Conservation (phyloP, 768 basidiomycete species). For the Pisolithus tinctorius region DNA sequence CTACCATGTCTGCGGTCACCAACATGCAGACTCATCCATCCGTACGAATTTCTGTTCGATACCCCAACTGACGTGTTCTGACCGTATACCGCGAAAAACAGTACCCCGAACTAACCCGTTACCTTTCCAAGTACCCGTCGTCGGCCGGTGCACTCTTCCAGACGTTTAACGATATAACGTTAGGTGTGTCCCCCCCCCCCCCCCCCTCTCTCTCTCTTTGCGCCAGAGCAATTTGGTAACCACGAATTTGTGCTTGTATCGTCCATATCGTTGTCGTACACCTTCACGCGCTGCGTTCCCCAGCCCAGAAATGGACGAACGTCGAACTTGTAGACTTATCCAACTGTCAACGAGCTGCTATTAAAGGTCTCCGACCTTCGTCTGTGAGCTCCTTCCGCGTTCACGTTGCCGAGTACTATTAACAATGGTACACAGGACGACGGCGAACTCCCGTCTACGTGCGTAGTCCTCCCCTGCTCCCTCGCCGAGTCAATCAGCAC, state of each 20-base stretch:
- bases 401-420: background rate
- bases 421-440: slow-evolving; percentile 29
- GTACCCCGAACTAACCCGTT: slow-evolving; percentile 2
- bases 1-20: background rate
- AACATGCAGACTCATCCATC: slow-evolving; percentile 21
- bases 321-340: slow-evolving; percentile 57
- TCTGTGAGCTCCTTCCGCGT: slow-evolving; percentile 30
- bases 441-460: slow-evolving; percentile 25
- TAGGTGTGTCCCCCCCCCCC: slow-evolving; percentile 35
- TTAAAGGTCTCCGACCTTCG: slow-evolving; percentile 51
- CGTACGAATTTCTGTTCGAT: slow-evolving; percentile 5
- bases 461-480: slow-evolving; percentile 56
- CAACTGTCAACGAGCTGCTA: slow-evolving; percentile 45
- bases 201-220: background rate
- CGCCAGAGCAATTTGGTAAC: background rate
- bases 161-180: slow-evolving; percentile 66
- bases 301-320: slow-evolving; percentile 70
- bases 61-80: too few relatives aligned
- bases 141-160: slow-evolving; percentile 58
- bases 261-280: too few relatives aligned
- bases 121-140: slow-evolving; percentile 52
- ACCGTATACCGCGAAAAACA: background rate
- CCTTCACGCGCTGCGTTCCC: background rate
- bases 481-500: slow-evolving; percentile 62
- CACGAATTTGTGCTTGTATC: too few relatives aligned